A percentile compares a stretch with the other conserved stretches of the same genome.
These are phyloP conservation scores for Fomitopsis schrenkii DNA, from an alignment of 1,284 basidiomycete species.

Conservation along the genomic window DNA sequence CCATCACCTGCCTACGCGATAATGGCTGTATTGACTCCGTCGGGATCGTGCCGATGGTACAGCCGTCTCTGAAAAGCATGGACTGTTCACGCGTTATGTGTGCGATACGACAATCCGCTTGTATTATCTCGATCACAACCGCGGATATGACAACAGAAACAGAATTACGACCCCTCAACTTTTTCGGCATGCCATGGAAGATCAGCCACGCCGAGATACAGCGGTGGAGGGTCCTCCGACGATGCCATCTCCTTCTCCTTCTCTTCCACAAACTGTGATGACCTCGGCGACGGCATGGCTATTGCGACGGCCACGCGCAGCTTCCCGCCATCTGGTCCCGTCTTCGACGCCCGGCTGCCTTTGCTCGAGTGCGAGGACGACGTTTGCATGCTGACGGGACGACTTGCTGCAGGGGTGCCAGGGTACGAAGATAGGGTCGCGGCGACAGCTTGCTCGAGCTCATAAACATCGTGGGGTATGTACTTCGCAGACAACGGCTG, in stretches of 20 bases:
- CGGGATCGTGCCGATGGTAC: no score
- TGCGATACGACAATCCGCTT: no score
- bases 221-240: neutral
- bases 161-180: neutral
- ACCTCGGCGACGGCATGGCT: conserved; percentile 5
- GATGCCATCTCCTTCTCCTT: neutral
- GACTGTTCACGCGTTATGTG: no score
- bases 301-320: conserved; percentile 8
- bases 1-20: no score
- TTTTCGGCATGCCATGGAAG: neutral
- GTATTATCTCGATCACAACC: no score
- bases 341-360: neutral
- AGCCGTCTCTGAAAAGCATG: no score
- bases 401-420: neutral
- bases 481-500: conserved; percentile 6
- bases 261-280: neutral
- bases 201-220: conserved; percentile 8
- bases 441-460: neutral
- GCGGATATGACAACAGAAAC: neutral
- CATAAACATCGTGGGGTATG: neutral
- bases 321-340: neutral
- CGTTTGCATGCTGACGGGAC: neutral
- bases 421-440: neutral
- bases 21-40: no score
- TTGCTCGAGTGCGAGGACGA: neutral